Base-by-base conservation (phyloP, 768 basidiomycete genomes). In the Neoboletus magnificus region DNA sequence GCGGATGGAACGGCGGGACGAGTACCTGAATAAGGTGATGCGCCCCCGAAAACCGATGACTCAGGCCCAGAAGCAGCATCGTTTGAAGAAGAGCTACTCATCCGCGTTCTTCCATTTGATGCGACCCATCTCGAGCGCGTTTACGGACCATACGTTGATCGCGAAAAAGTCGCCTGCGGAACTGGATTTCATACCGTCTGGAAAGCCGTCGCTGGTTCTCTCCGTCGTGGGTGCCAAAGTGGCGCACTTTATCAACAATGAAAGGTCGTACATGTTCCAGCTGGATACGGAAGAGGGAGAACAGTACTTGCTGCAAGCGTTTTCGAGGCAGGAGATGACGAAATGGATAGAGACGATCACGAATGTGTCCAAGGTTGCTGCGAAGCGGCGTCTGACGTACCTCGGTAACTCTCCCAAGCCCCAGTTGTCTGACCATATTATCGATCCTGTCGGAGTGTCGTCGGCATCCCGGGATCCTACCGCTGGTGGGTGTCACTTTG, bases 51-150 rank as follows among this genome's bases (percentile, higher is more conserved):
- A 83, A 44, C 82, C 81, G 53, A 75, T 79, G 55, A 69, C 76
- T 0, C 68, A 77, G 5, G 75, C 72, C n/a, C 82, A 82, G 65
- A 89, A 91, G 70, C 86, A 87, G 53, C 88, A 90, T 58, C 80
- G 89, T n/a, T 84, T 86, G 71, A 92, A 92, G 80, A 89, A 91
- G 73, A 91, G 89, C 75, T 87, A 91, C 77, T 91, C 82, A 20
- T 77, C 85, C 1, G 86, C 88, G 5, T 87, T 93, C 70, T 80
- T 92, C 73, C 87, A 84, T 62, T 78, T 92, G 73, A 92, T 92
- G 86, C 81, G 91, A n/a, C 91, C 91, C 2, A 85, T 92, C 49
- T 93, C 91, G 16, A 91, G 84, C 57, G 91, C 91, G 2, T 93
- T 93, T 65, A 84, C 84, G 20, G 82, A 85, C 43, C 85, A 88